Percentiles rank a stretch among this genome's conserved stretches.
phyloP scores from a whole-genome alignment of 768 basidiomycete genomes.

The Neoboletus magnificus region DNA sequence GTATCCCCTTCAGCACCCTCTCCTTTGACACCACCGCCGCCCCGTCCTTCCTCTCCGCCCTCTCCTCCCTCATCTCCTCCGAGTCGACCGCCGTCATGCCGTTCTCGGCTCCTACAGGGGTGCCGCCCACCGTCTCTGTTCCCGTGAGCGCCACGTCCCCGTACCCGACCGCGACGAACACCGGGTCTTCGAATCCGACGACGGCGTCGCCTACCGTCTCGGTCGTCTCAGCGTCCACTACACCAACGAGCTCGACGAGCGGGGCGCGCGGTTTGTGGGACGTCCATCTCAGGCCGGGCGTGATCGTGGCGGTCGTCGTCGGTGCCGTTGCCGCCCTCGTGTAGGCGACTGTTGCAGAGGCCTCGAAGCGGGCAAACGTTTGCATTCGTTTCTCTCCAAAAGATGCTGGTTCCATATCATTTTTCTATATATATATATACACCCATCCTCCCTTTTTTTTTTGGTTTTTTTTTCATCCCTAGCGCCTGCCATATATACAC shows the following conservation, averaged over 20 bases:
- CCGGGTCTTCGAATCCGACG: neutral
- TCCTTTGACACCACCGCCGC: constrained; percentile 24
- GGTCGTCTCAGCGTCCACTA: neutral
- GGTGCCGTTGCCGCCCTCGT: constrained; percentile 7
- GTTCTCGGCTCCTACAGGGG: neutral
- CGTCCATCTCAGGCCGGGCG: neutral
- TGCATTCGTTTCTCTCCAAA: neutral
- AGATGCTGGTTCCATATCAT: neutral
- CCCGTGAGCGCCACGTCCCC: neutral
- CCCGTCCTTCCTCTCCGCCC: constrained; percentile 15
- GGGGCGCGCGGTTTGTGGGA: neutral
- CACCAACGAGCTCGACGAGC: constrained; percentile 9
- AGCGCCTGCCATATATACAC: neutral
- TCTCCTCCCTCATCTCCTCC: constrained; percentile 28
- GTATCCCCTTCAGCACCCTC: constrained; percentile 12
- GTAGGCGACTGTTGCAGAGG: neutral
- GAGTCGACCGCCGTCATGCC: constrained; percentile 20
- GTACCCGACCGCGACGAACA: neutral
- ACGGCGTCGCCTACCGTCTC: neutral
- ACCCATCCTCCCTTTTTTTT: too few relatives aligned
- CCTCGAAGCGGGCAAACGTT: neutral
- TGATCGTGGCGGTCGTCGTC: neutral
- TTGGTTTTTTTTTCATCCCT: neutral
- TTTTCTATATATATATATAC: neutral
- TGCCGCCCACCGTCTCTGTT: too few relatives aligned